Conservation (phyloP, 495 filamentous ascomycete species). For the Melanomma pulvis-pyrius region DNA sequence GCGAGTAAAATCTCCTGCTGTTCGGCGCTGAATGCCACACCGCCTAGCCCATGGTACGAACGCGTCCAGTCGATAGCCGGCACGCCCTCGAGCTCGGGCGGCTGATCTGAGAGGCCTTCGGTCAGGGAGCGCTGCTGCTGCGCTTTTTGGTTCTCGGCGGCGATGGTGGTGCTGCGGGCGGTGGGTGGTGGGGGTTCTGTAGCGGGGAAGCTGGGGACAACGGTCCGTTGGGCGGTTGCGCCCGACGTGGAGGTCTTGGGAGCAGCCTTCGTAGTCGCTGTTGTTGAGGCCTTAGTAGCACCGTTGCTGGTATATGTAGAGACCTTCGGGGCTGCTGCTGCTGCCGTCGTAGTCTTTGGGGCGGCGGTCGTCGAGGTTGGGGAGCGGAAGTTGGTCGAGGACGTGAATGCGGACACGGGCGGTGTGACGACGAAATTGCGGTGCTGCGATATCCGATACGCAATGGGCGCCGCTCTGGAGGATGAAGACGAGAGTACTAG, state of each 20-base stretch:
- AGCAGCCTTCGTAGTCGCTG: background rate
- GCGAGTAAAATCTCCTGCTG: constrained; percentile 69
- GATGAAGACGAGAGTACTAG: constrained; percentile 3
- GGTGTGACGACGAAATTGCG: constrained; percentile 6
- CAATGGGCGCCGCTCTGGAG: constrained; percentile 14
- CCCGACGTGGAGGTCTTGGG: constrained; percentile 1
- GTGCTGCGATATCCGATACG: constrained; percentile 16
- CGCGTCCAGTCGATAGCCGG: constrained; percentile 85
- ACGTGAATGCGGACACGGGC: constrained; percentile 24
- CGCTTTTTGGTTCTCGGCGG: constrained; percentile 1
- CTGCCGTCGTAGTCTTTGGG: background rate
- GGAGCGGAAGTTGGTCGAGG: constrained; percentile 39
- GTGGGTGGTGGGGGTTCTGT: constrained; percentile 33
- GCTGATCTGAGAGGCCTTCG: constrained; percentile 58
- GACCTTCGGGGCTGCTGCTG: background rate
- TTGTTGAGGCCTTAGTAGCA: background rate
- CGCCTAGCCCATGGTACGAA: constrained; percentile 86
- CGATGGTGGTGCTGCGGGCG: constrained; percentile 20
- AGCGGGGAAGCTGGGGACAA: constrained; percentile 23
- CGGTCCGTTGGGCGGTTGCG: constrained; percentile 14
- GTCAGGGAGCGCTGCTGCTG: constrained; percentile 49
- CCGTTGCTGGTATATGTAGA: constrained; percentile 2
- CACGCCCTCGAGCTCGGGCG: constrained; percentile 50
- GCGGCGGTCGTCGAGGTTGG: constrained; percentile 16
- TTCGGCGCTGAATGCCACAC: constrained; percentile 75